Evolutionary conservation across 2,329 filamentous ascomycete species (phyloP), one percentile per base, ranked within the genome.

Genomic region (Berkeleyomyces basicola): DNA sequence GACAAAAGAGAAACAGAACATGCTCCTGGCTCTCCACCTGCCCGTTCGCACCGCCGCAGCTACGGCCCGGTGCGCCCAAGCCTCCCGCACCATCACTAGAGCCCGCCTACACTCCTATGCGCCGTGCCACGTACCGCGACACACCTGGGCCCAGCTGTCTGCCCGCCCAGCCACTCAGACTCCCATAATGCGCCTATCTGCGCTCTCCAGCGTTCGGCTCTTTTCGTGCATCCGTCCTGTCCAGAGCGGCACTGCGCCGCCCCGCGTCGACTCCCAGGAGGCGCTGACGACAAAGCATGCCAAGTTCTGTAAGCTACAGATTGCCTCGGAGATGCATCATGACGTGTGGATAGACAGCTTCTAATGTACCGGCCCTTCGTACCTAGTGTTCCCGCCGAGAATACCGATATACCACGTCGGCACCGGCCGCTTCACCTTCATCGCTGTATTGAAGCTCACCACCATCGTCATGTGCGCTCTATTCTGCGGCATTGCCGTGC

Each of bases 331-430:
- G n/a, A 23, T 49, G n/a, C 7, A 49, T 23, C 46, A 23, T 23
- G 46, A 37, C 14, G 51, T 36, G 9, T 16, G 46, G 33, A 40
- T 51, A 44, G 36, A 61, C 33, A 43, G 11, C 9, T 7, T 14
- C 6, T 40, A 31, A 23, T 23, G 23, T 23, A 23, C 23, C 2
- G 23, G 23, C 23, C 2, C 23, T 23, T 23, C 2, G 23, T 23
- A 23, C 23, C 2, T 40, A 82, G 78, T 72, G 42, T 79, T 79
- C 64, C 82, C 83, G 0, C 78, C 82, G 66, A 75, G 75, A 11
- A 70, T 91, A 37, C 78, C 90, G 67, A 80, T 95, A 66, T 95
- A 88, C 72, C 86, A 90, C 73, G 84, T 84, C 61, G 87, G 88
- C 61, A 85, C 82, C 0, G 78, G 79, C 7, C 79, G 82, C 64